Base-by-base conservation (phyloP, 1,284 basidiomycete species). In the Amylostereum areolatum region DNA sequence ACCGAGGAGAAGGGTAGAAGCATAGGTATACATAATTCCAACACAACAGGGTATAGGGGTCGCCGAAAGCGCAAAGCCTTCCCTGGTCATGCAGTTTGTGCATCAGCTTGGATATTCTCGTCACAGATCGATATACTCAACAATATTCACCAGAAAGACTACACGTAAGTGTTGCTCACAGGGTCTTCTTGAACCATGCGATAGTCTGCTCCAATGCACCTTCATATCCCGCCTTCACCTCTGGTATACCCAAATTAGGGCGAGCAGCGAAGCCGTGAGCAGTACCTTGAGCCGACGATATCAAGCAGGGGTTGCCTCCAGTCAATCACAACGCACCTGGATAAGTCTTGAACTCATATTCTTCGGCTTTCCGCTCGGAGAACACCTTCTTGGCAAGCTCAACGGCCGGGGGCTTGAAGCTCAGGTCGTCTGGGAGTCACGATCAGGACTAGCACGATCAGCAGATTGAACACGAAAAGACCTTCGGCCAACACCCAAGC, bases 401-500 rank as follows among this genome's bases (percentile, higher is more conserved):
- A 8, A 75, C 70, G 5, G 70, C 54, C 12, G 61, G 46, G 3
- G 65, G 56, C 5, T 62, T 59, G 61, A 85, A 79, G 24, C 62
- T 57, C 9, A 66, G 56, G 55, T 86, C 83, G 42, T 80, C 80
- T 81, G 47, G 2, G 45, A 49, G 18, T n/a, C 40, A 47, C 35
- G 36, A 28, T 32, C 31, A n/a, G 40, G 6, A 37, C 28, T 36
- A 42, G 45, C 12, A 27, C 41, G 41, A 5, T 25, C 12, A 32
- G 25, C 44, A 5, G 24, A 5, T 27, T 18, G 37, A 28, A 30
- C n/a, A 32, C n/a, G 5, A 29, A 37, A 56, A 24, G 45, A 80
- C 79, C 74, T 68, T 84, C 77, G 2, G 81, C 78, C 45, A 76
- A 76, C 34, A 71, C 69, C 77, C 80, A 85, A 1, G 74, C 61